Conservation (phyloP, 306 rosid genomes). For the Dalbergia oliveri region DNA sequence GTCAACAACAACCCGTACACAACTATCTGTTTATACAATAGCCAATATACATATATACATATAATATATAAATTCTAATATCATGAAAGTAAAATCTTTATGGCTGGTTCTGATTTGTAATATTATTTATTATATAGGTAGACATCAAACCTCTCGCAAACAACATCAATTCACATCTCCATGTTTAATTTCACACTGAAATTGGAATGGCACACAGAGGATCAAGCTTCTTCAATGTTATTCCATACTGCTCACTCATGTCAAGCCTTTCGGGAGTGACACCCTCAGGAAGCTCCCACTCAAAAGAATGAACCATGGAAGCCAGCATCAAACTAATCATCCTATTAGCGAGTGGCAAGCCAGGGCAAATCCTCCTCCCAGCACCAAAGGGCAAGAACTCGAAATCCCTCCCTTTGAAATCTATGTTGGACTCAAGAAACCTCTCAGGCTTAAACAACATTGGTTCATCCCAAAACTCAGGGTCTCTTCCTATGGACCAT, state of each 20-base stretch:
- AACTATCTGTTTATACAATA: too few species aligned
- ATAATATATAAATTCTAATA: too few species aligned
- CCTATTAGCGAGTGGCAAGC: conserved; percentile 61
- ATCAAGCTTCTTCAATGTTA: conserved; percentile 63
- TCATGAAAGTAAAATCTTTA: too few species aligned
- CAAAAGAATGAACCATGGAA: conserved; percentile 57
- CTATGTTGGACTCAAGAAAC: conserved; percentile 46
- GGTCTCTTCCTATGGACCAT: conserved; percentile 70
- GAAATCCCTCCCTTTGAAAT: conserved; percentile 64
- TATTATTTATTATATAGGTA: too few species aligned
- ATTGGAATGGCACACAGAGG: conserved; percentile 61
- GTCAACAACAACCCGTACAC: too few species aligned
- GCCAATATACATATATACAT: too few species aligned
- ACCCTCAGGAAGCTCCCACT: conserved; percentile 66
- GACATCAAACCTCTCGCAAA: too few species aligned
- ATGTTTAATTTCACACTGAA: background rate
- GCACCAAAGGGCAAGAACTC: conserved; percentile 68
- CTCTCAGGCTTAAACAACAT: conserved; percentile 60
- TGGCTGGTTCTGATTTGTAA: too few species aligned
- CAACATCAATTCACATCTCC: too few species aligned
- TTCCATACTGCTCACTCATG: conserved; percentile 66
- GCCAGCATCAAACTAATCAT: conserved; percentile 65
- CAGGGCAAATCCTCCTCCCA: conserved; percentile 76
- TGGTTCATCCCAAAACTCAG: conserved; percentile 53
- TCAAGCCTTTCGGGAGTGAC: conserved; percentile 50